phyloP scores from a whole-genome alignment of 2,329 filamentous ascomycete genomes.

The Balansia obtecta region DNA sequence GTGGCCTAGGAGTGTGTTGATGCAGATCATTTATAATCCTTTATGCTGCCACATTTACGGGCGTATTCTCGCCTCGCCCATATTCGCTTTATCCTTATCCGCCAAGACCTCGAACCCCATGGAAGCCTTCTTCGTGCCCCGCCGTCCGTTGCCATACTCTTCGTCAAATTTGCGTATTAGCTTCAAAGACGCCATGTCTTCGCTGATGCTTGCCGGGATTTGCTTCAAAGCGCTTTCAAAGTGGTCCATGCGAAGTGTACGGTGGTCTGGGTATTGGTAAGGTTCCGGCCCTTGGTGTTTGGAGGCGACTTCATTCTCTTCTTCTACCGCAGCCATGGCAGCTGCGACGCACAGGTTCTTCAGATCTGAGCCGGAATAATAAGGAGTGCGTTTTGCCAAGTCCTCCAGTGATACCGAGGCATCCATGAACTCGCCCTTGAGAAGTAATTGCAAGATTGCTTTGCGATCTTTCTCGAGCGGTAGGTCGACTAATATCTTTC shows the following conservation, averaged over 20 bases:
- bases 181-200: conserved; percentile 79
- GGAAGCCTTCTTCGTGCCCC: conserved; percentile 37
- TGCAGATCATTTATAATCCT: background rate
- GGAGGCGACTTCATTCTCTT: conserved; percentile 43
- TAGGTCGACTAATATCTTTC: conserved; percentile 61
- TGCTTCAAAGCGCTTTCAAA: conserved; percentile 80
- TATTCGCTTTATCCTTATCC: conserved; percentile 22
- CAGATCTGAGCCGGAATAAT: conserved; percentile 73
- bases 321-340: conserved; percentile 65
- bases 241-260: conserved; percentile 48
- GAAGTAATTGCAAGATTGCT: conserved; percentile 58
- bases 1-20: no score
- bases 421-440: conserved; percentile 54
- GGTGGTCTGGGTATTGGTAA: conserved; percentile 49
- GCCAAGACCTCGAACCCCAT: conserved; percentile 47
- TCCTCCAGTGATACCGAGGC: conserved; percentile 45
- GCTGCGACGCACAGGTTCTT: conserved; percentile 75
- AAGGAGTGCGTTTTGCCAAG: conserved; percentile 55
- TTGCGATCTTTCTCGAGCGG: conserved; percentile 54
- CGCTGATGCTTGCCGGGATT: conserved; percentile 83
- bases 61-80: conserved; percentile 34
- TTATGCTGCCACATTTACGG: background rate
- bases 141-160: conserved; percentile 75
- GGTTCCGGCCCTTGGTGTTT: conserved; percentile 26
- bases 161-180: conserved; percentile 93